These are phyloP conservation scores for Discostella stelligeroides DNA, from an alignment of 108 stramenopile genomes.

Conservation along the genomic window DNA sequence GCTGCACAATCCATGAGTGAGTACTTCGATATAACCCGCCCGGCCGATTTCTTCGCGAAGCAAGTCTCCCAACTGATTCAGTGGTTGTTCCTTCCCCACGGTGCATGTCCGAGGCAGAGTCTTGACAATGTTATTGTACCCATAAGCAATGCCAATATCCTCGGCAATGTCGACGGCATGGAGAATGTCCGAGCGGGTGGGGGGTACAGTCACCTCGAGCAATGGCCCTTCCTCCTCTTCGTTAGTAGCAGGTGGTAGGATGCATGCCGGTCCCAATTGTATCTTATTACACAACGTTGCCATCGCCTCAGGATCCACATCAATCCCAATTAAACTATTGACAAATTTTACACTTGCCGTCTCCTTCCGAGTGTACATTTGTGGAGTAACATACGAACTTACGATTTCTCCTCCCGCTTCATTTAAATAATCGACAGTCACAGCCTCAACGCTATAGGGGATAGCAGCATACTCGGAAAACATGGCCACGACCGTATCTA, in stretches of 20 bases:
- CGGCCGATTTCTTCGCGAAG: slow-evolving; percentile 95
- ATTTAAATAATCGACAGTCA: slow-evolving; percentile 89
- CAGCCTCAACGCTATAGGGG: slow-evolving; percentile 93
- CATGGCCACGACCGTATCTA: slow-evolving; percentile 98
- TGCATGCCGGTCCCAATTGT: slow-evolving; percentile 91
- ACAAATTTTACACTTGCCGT: slow-evolving; percentile 84
- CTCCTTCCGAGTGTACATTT: slow-evolving; percentile 70
- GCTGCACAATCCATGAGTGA: slow-evolving; percentile 92
- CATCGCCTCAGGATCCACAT: slow-evolving; percentile 77
- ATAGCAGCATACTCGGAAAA: slow-evolving; percentile 92
- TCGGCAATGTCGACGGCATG: slow-evolving; percentile 98
- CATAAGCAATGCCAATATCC: slow-evolving; percentile 98
- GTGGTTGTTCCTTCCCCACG: slow-evolving; percentile 85
- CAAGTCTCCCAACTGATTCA: slow-evolving; percentile 92
- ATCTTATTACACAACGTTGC: slow-evolving; percentile 92
- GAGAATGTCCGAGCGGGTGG: slow-evolving; percentile 96
- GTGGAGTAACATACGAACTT: slow-evolving; percentile 77
- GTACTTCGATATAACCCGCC: slow-evolving; percentile 92
- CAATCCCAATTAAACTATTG: slow-evolving; percentile 88
- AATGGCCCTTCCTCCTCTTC: slow-evolving; percentile 64
- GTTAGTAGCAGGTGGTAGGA: slow-evolving; percentile 40
- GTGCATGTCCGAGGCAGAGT: slow-evolving; percentile 84
- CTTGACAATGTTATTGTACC: slow-evolving; percentile 98
- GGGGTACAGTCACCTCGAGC: slow-evolving; percentile 93
- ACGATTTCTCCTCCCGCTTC: slow-evolving; percentile 56